Percentiles rank a stretch among this genome's conserved stretches.
phyloP scores from a whole-genome alignment of 371 early-diverging fungal genomes.

The Parasitella parasitica region DNA sequence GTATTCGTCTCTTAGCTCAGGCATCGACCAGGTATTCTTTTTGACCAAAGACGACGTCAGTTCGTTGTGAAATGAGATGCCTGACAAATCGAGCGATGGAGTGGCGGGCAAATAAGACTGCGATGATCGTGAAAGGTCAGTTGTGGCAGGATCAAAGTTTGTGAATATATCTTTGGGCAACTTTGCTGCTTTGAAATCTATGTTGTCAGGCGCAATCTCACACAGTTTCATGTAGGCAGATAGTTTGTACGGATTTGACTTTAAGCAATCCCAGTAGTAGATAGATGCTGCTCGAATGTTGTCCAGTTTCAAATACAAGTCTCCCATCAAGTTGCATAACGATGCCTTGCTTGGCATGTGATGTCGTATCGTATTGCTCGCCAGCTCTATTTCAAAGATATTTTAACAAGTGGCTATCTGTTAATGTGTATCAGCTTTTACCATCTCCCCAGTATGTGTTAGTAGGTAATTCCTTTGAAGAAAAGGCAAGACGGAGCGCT shows the following conservation, averaged over 20 bases:
- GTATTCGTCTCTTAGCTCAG: slow-evolving; percentile 20
- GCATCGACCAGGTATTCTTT: slow-evolving; percentile 18
- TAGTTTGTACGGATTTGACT: slow-evolving; percentile 35
- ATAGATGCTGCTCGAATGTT: slow-evolving; percentile 31
- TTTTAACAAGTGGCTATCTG: too few species aligned
- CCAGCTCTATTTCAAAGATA: slow-evolving; percentile 46
- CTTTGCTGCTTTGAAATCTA: slow-evolving; percentile 13
- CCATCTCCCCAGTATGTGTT: slow-evolving; percentile 45
- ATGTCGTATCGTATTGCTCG: slow-evolving; percentile 25
- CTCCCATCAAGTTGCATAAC: slow-evolving; percentile 33
- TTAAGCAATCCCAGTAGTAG: slow-evolving; percentile 21
- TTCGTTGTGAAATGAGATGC: neutral
- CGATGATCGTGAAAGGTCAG: slow-evolving; percentile 2
- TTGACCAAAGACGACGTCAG: neutral
- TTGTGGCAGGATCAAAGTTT: slow-evolving; percentile 9
- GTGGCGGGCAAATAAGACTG: slow-evolving; percentile 1
- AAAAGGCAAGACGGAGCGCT: slow-evolving; percentile 31
- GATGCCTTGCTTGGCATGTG: slow-evolving; percentile 37
- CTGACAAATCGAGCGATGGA: slow-evolving; percentile 2
- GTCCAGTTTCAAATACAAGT: slow-evolving; percentile 37
- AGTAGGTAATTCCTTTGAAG: neutral
- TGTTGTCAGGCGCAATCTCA: slow-evolving; percentile 40
- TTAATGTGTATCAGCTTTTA: too few species aligned
- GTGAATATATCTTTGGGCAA: slow-evolving; percentile 28
- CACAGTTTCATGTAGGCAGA: slow-evolving; percentile 38